Evolutionary conservation across 1,284 basidiomycete genomes (phyloP).

Genomic region (Papiliotrema laurentii): DNA sequence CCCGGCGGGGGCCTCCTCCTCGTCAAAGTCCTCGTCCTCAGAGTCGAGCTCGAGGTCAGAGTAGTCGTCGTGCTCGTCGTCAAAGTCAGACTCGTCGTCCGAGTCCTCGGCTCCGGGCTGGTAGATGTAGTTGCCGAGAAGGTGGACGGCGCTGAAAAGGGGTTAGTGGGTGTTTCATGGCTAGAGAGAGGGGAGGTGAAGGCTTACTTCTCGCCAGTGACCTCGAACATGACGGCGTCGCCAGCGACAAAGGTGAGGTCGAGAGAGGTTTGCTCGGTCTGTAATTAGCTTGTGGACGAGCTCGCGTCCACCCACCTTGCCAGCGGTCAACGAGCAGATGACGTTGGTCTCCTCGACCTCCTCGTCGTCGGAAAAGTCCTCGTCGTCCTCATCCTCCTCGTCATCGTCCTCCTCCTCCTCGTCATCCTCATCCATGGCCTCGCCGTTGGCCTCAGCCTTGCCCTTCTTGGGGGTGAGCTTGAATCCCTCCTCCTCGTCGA

Average conservation of each 20-base stretch:
- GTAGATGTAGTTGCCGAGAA: conserved; percentile 84
- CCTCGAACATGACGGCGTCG: conserved; percentile 64
- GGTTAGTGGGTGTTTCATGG: too few relatives aligned
- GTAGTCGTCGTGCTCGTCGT: conserved; percentile 54
- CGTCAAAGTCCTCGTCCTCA: conserved; percentile 53
- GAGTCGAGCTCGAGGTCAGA: conserved; percentile 45
- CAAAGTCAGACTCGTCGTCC: conserved; percentile 45
- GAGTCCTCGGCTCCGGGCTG: conserved; percentile 46
- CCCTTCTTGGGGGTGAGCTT: conserved; percentile 13
- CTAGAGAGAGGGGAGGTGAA: too few relatives aligned
- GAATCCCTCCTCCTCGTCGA: conserved; percentile 31
- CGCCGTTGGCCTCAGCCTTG: conserved; percentile 45
- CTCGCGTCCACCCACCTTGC: conserved; percentile 38
- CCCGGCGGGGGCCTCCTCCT: conserved; percentile 41
- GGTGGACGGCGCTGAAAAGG: conserved; percentile 66
- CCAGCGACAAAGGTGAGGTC: conserved; percentile 73
- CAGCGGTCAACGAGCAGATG: conserved; percentile 52
- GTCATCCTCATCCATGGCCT: conserved; percentile 45
- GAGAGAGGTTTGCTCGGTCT: conserved; percentile 76
- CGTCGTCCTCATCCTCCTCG: conserved; percentile 52
- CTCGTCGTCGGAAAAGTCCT: conserved; percentile 30
- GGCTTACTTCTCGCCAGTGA: conserved; percentile 73
- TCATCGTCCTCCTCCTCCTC: conserved; percentile 48
- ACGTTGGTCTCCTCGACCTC: conserved; percentile 50
- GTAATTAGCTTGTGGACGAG: background rate